A percentile compares a stretch with the other conserved stretches of the same genome.
Evolutionary conservation across 164 flowering plant genomes (phyloP).

Genomic region (Annona cherimola): DNA sequence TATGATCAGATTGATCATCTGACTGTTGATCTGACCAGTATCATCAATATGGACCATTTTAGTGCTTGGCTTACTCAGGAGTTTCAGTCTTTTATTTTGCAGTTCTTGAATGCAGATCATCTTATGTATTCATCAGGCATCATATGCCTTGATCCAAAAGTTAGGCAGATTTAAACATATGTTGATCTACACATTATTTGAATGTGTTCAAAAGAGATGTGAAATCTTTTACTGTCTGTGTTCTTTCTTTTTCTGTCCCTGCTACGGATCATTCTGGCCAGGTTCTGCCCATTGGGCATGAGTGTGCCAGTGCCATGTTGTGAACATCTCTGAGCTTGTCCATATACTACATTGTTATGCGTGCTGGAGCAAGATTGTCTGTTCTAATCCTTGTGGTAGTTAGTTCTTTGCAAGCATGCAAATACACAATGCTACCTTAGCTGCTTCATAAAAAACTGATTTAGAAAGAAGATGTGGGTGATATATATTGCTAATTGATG

Average conservation of each 20-base stretch:
- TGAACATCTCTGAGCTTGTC: neutral
- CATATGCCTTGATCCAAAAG: neutral
- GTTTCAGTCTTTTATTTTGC: too few relatives aligned
- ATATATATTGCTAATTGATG: slow-evolving; percentile 12
- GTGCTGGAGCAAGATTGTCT: neutral
- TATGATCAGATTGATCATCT: too few relatives aligned
- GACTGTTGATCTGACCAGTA: too few relatives aligned
- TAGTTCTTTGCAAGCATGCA: too few relatives aligned
- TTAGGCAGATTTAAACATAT: neutral
- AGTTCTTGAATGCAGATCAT: too few relatives aligned
- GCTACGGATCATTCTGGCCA: neutral
- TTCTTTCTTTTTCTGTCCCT: neutral
- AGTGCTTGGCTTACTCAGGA: too few relatives aligned
- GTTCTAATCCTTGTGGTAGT: neutral
- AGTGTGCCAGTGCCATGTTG: neutral
- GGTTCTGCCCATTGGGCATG: neutral
- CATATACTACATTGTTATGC: neutral
- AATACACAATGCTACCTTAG: neutral
- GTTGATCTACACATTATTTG: neutral
- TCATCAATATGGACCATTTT: too few relatives aligned
- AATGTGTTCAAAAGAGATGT: neutral
- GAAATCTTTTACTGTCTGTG: neutral
- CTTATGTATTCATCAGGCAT: too few relatives aligned
- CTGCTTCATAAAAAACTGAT: neutral
- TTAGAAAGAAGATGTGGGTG: slow-evolving; percentile 1